Percentiles rank a stretch among this genome's conserved stretches.
These are phyloP conservation scores for Wallacemonas collosoma DNA, from an alignment of 208 protist species.

Conservation along the genomic window DNA sequence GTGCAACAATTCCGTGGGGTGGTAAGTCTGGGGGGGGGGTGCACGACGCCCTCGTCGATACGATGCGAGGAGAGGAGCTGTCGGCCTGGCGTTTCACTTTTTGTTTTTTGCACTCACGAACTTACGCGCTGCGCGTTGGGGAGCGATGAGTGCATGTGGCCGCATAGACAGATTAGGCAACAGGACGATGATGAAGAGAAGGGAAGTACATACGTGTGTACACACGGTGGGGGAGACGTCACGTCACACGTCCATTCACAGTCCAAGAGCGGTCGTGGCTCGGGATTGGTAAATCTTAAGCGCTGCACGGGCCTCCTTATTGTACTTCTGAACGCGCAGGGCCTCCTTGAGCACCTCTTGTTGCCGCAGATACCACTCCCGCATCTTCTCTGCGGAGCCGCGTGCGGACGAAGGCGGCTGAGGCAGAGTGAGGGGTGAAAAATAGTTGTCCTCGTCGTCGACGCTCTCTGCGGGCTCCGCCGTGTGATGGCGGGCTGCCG, in stretches of 20 bases:
- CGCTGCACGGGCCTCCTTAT: slow-evolving; percentile 46
- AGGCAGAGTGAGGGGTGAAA: background rate
- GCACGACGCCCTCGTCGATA: too few species aligned
- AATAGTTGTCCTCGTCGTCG: slow-evolving; percentile 13
- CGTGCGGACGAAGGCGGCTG: background rate
- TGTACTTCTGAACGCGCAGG: slow-evolving; percentile 60
- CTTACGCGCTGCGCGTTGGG: too few species aligned
- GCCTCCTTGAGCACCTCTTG: slow-evolving; percentile 64
- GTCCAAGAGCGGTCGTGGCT: slow-evolving; percentile 4
- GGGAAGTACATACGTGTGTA: too few species aligned
- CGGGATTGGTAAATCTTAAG: slow-evolving; percentile 41
- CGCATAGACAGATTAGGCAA: too few species aligned
- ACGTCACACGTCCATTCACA: background rate
- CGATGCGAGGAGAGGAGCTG: too few species aligned
- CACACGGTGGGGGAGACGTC: too few species aligned
- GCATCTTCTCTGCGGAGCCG: slow-evolving; percentile 9
- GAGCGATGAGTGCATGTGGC: too few species aligned
- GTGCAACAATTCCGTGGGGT: background rate
- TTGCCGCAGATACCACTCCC: slow-evolving; percentile 38
- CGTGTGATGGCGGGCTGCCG: background rate
- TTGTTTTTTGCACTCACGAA: too few species aligned
- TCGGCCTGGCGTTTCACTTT: too few species aligned
- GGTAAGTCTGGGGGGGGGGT: too few species aligned
- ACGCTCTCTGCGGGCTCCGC: background rate
- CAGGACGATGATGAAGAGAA: too few species aligned